Evolutionary conservation across 2,329 filamentous ascomycete genomes (phyloP), one percentile per base, ranked within the genome.

Genomic region (Falciphora oryzae): DNA sequence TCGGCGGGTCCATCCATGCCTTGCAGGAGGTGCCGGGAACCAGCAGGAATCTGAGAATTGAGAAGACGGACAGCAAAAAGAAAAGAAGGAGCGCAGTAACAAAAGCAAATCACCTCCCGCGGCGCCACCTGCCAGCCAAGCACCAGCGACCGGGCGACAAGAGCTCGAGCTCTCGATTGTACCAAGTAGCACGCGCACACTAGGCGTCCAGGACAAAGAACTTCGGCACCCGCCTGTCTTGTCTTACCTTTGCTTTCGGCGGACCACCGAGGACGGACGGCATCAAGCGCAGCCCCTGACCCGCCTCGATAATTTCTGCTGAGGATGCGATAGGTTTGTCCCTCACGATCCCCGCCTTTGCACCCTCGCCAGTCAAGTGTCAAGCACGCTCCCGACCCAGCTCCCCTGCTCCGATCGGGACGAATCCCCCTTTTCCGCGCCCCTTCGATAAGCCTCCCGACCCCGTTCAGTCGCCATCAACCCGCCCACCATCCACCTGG

Each of bases 1-100:
- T 59, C 57, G 38, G 38, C 31, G 53, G 53, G 29, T 27, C 62
- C 56, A 31, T 27, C 62, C 56, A 31, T 63, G 28, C 53, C 62
- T 35, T 50, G 38, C 62, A 58, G 62, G 53, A 58, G 5, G 57
- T 16, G 16, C 16, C 38, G 62, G 62, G 62, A 63, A 63, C 53
- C 62, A 58, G 53, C 53, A 63, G 56, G 10, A 59, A 50, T 18
- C 5, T 18, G 38, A 22, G 38, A 50, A 50, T 18, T 22, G 18
- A 50, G 38, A 50, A 18, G 18, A 8, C 38, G 8, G 38, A 50
- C 18, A 18, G 6, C 16, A 50, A 22, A 22, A 50, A 22, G 6
- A 50, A 35, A 6, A 4, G 44, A 27, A 27, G n/a, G 5, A 13
- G 22, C 3, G 53, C 53, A 57, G 7, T 27, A 25, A n/a, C 56